phyloP scores from a whole-genome alignment of 441 rosid species.

The Cnidoscolus chayamansa region DNA sequence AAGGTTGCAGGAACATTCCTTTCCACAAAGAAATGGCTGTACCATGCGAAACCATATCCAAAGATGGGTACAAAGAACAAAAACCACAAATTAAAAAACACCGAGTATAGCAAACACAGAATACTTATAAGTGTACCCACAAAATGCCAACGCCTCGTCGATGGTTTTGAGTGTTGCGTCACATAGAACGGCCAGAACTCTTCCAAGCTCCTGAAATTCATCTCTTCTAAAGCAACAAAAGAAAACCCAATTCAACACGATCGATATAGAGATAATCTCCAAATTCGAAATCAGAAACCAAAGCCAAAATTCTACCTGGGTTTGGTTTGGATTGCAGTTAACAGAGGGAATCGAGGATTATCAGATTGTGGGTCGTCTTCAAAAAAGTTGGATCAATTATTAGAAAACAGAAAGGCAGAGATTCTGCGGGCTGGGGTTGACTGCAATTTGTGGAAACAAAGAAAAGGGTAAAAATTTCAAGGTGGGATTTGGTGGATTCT shows the following conservation, averaged over 20 bases:
- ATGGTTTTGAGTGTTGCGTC: constrained; percentile 84
- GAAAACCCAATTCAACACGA: constrained; percentile 11
- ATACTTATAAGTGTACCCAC: constrained; percentile 60
- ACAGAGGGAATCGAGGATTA: not conserved
- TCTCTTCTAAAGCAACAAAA: constrained; percentile 21
- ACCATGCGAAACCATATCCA: constrained; percentile 91
- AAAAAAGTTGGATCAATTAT: not conserved
- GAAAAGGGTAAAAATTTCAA: not conserved
- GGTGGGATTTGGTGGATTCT: constrained; percentile 12
- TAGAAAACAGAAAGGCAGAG: not conserved
- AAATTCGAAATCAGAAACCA: not conserved
- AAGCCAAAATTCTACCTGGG: constrained; percentile 19
- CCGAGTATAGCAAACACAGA: constrained; percentile 44
- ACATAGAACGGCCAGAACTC: constrained; percentile 92
- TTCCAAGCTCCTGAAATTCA: constrained; percentile 93
- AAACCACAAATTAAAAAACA: constrained; percentile 61
- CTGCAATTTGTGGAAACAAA: constrained; percentile 11
- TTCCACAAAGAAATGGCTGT: constrained; percentile 94
- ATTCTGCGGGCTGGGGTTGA: constrained; percentile 24
- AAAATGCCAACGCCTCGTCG: constrained; percentile 89
- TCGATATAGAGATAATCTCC: not conserved
- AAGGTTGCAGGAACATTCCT: constrained; percentile 74
- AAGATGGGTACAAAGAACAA: constrained; percentile 60
- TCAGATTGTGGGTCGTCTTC: constrained; percentile 7
- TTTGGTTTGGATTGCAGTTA: constrained; percentile 9